A percentile compares a stretch with the other conserved stretches of the same genome.
phyloP scores from a whole-genome alignment of 768 basidiomycete genomes.

The Cubamyces lactineus region DNA sequence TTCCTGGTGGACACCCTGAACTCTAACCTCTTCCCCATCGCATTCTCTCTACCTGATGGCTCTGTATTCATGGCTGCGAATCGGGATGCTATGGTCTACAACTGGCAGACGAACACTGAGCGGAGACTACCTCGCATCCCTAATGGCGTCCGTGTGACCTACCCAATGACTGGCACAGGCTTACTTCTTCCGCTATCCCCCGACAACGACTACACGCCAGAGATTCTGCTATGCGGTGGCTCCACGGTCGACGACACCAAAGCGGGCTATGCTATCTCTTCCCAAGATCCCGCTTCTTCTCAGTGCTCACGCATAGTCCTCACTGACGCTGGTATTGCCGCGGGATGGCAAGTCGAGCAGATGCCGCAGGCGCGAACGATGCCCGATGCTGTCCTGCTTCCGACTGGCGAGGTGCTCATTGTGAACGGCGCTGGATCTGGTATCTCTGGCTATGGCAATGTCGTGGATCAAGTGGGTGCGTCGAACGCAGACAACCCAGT shows the following conservation, averaged over 20 bases:
- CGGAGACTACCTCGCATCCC: conserved; percentile 66
- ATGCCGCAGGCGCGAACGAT: conserved; percentile 78
- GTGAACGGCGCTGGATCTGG: conserved; percentile 77
- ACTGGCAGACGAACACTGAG: conserved; percentile 70
- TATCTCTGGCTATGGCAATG: conserved; percentile 80
- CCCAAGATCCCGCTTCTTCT: conserved; percentile 70
- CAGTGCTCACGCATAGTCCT: conserved; percentile 76
- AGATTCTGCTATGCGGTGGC: conserved; percentile 79
- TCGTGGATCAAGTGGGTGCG: conserved; percentile 63
- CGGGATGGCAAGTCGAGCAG: conserved; percentile 74
- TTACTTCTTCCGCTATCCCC: conserved; percentile 73
- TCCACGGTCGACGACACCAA: conserved; percentile 64
- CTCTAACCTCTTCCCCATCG: conserved; percentile 83
- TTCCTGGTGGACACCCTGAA: conserved; percentile 75
- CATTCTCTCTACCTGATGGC: conserved; percentile 71
- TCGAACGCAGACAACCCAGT: conserved; percentile 82
- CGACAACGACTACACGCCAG: conserved; percentile 62
- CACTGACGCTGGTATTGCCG: conserved; percentile 61
- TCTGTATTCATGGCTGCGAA: conserved; percentile 79
- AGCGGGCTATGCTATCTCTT: conserved; percentile 64
- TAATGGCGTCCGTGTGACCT: conserved; percentile 79
- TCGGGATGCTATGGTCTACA: conserved; percentile 76
- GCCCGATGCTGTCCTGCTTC: conserved; percentile 81
- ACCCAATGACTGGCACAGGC: conserved; percentile 79
- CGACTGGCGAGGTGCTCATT: conserved; percentile 72